Percentiles rank a stretch among this genome's conserved stretches.
Conservation (phyloP, 345 rosid species). For the Rhodamnia argentea region DNA sequence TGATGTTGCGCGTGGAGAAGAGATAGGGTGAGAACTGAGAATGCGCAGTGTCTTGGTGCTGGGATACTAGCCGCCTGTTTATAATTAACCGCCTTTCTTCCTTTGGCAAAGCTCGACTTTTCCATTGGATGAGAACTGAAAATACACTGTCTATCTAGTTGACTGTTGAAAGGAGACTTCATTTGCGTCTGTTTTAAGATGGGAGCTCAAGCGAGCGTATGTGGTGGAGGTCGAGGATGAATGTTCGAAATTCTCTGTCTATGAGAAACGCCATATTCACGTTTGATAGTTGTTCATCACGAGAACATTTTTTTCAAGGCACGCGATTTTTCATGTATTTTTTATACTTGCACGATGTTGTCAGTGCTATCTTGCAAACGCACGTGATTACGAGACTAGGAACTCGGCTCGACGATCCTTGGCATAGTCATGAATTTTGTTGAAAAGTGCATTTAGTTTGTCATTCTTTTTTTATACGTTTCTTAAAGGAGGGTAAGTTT, state of each 20-base stretch:
- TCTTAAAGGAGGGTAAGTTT: too few relatives aligned
- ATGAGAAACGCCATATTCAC: neutral
- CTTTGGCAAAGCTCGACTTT: neutral
- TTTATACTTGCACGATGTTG: too few relatives aligned
- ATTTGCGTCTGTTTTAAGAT: neutral
- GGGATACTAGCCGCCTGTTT: neutral
- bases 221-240: neutral
- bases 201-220: neutral
- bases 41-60: neutral
- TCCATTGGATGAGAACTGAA: neutral
- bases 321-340: too few relatives aligned
- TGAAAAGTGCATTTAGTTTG: too few relatives aligned
- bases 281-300: neutral
- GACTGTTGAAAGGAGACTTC: neutral
- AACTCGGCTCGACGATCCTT: too few relatives aligned
- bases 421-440: too few relatives aligned
- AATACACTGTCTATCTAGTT: neutral
- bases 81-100: neutral
- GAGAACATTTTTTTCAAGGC: too few relatives aligned
- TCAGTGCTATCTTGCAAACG: too few relatives aligned
- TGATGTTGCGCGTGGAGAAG: neutral
- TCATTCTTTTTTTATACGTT: too few relatives aligned
- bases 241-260: neutral
- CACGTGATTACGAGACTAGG: too few relatives aligned
- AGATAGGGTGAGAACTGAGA: neutral